These are phyloP conservation scores for Tephrocybe sp. DNA, from an alignment of 768 basidiomycete species.

Conservation along the genomic window DNA sequence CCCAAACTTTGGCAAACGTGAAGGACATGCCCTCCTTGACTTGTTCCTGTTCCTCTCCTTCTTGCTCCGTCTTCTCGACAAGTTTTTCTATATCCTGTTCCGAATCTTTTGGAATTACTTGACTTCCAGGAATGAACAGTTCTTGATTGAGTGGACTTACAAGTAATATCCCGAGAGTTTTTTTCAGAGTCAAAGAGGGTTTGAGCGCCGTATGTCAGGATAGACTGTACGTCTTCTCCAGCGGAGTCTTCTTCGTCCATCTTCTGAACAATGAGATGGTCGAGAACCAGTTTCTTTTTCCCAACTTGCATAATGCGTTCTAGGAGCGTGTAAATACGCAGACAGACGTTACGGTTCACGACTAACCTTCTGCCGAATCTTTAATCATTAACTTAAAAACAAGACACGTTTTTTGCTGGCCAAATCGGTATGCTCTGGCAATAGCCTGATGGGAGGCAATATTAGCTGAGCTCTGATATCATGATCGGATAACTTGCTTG, in stretches of 20 bases:
- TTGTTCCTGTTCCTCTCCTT: slow-evolving; percentile 55
- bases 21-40: slow-evolving; percentile 61
- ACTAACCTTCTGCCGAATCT: slow-evolving; percentile 82
- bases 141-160: too few species aligned
- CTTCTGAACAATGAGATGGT: slow-evolving; percentile 94
- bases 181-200: slow-evolving; percentile 74
- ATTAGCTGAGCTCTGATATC: slow-evolving; percentile 1
- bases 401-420: slow-evolving; percentile 91
- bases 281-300: slow-evolving; percentile 94
- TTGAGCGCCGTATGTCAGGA: slow-evolving; percentile 87
- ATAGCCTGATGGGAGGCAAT: slow-evolving; percentile 74
- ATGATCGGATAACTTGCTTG: slow-evolving; percentile 56
- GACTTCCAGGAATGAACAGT: neutral
- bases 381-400: slow-evolving; percentile 98
- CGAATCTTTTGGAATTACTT: slow-evolving; percentile 48
- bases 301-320: slow-evolving; percentile 90
- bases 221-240: slow-evolving; percentile 82
- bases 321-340: slow-evolving; percentile 30
- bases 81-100: slow-evolving; percentile 84
- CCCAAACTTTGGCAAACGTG: slow-evolving; percentile 92
- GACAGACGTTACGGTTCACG: neutral
- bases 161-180: slow-evolving; percentile 65
- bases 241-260: slow-evolving; percentile 82
- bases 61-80: slow-evolving; percentile 81
- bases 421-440: slow-evolving; percentile 90